Conservation (phyloP, 2,329 filamentous ascomycete species). For the Leptographium wingfieldii region DNA sequence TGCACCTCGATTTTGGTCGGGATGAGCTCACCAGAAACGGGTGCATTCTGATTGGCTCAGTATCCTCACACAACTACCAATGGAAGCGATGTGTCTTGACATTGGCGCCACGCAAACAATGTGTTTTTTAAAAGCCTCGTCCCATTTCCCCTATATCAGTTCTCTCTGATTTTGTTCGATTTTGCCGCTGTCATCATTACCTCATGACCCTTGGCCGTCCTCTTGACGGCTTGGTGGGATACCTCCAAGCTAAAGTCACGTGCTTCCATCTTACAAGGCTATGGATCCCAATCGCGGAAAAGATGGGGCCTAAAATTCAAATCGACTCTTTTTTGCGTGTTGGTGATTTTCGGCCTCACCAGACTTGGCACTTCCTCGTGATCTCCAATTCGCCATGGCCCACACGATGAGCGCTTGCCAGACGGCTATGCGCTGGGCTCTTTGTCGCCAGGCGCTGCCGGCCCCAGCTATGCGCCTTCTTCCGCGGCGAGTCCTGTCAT, state of each 20-base stretch:
- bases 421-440: constrained; percentile 36
- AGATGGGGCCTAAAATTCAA: constrained; percentile 2
- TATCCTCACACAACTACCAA: neutral
- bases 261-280: neutral
- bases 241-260: neutral
- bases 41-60: constrained; percentile 13
- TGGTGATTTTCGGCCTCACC: neutral
- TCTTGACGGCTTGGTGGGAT: neutral
- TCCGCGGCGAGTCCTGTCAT: constrained; percentile 20
- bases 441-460: constrained; percentile 20
- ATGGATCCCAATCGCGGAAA: neutral
- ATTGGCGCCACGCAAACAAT: neutral
- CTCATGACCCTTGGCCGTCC: neutral
- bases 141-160: neutral
- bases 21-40: constrained; percentile 13
- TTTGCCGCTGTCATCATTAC: neutral
- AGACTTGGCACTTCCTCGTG: neutral
- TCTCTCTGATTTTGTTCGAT: neutral
- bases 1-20: neutral
- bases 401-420: constrained; percentile 28
- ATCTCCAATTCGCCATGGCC: neutral
- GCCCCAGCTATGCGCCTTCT: constrained; percentile 8
- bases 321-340: neutral
- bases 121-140: neutral
- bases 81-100: neutral